Evolutionary conservation across 1,284 basidiomycete species (phyloP), one percentile per base, ranked within the genome.

Genomic region (Cutaneotrichosporon sp.): DNA sequence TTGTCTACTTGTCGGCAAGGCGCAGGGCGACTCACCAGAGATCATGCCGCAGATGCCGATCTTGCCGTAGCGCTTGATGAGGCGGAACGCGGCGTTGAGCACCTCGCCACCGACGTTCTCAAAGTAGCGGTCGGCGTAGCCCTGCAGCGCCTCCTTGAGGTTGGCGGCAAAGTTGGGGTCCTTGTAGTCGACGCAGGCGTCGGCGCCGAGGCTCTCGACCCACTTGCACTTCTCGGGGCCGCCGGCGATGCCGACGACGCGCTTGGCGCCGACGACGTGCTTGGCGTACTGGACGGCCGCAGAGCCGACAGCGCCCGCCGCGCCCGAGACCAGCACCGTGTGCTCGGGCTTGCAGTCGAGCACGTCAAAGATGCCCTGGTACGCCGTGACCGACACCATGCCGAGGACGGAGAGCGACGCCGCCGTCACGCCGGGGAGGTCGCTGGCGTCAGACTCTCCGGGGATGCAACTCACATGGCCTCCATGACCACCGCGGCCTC

Each of bases 141-240:
- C 75, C 20, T 68, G 67, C 2, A 75, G 67, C 22, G 74, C 71
- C 54, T n/a, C 68, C 66, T 63, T 60, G 59, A 79, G 69, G 27
- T 74, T 57, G 57, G 74, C 65, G 22, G 63, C 64, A 20, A 59
- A 65, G 54, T 59, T 57, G 34, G 53, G 42, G 50, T 59, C 75
- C 73, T 83, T 83, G 79, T 84, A 84, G 68, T 83, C 82, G 72
- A 83, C 71, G 31, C 80, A 81, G 34, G 74, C 75, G 72, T 84
- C 82, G 43, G 81, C 81, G 1, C 81, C 81, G 58, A 82, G 73
- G 38, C 74, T 74, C 59, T 81, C 75, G 60, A 62, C 75, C 81
- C 80, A 83, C 3, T 74, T 66, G 70, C 81, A 82, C 76, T 84
- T 84, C 50, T 80, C 80, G 20, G 75, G 70, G 4, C 80, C 80